These are phyloP conservation scores for Zalaria obscura DNA, from an alignment of 2,329 filamentous ascomycete genomes.

Conservation along the genomic window DNA sequence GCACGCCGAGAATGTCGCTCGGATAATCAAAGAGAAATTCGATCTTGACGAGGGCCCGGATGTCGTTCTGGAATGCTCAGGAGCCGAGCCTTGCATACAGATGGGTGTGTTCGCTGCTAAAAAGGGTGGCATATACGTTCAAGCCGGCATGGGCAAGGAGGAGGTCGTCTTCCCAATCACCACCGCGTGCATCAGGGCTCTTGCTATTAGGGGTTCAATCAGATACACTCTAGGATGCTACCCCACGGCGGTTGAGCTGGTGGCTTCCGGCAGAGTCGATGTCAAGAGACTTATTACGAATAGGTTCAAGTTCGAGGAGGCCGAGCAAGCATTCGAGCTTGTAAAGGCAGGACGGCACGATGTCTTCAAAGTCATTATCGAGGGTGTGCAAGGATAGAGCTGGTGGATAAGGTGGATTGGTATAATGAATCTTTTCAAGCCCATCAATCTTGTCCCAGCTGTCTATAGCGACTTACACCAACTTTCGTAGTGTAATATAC, in stretches of 20 bases:
- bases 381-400: constrained; percentile 17
- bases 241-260: constrained; percentile 32
- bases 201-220: constrained; percentile 37
- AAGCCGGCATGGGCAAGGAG: constrained; percentile 37
- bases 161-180: constrained; percentile 39
- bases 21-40: constrained; percentile 24
- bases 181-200: constrained; percentile 31
- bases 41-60: constrained; percentile 32
- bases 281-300: constrained; percentile 26
- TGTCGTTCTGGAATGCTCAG: constrained; percentile 36
- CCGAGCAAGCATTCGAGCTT: constrained; percentile 33
- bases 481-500: no score
- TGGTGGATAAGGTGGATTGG: no score
- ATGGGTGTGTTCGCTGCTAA: constrained; percentile 29
- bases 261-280: constrained; percentile 34
- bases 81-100: constrained; percentile 34
- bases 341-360: constrained; percentile 17
- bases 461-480: no score
- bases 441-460: no score
- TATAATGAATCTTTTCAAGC: no score
- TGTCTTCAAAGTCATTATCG: constrained; percentile 18
- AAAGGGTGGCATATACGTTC: constrained; percentile 35
- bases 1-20: constrained; percentile 23
- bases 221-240: constrained; percentile 38
- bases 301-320: constrained; percentile 29